Evolutionary conservation across 495 filamentous ascomycete species (phyloP), one percentile per base, ranked within the genome.

Genomic region (Monascus purpureus): DNA sequence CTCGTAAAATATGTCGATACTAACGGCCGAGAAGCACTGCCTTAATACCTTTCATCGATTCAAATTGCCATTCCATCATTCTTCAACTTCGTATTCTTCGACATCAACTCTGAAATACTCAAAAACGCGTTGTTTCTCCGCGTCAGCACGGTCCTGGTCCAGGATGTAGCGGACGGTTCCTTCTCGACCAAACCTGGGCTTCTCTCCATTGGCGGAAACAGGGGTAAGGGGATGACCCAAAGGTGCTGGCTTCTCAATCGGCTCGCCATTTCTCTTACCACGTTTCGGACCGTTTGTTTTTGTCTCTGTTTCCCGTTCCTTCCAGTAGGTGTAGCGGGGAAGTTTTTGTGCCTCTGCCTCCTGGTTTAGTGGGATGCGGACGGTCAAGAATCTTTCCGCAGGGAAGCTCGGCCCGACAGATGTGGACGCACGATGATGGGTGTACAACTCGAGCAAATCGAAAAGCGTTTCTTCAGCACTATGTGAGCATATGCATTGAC

Each of bases 131-230:
- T 64, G 59, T 42, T 72, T 71, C 59, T 97, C 90, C 13, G 61
- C 65, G 23, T 65, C 67, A 8, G 84, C 88, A 31, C 80, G 68
- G 27, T 71, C 75, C 8, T 79, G 70, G 46, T 95, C 83, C 17
- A 96, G 74, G 63, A 94, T 84, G 47, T 94, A 97, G 8, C 90
- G 76, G 17, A 90, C 69, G 1, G 92, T 93, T 6, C 78, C 80
- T 14, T 84, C 76, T 18, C 72, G 65, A 28, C 71, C 70, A 13
- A 55, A 43, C 11, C 52, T 49, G n/a, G 53, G 49, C 13, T 65
- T 59, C 8, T 68, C 64, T 14, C 62, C 67, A 25, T 46, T 59
- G 3, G 65, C 53, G 20, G 59, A 49, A 31, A 52, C 39, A 3
- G 50, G 55, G 1, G 48, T 61, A n/a, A 63, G 44, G 7, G 52